Evolutionary conservation across 2,329 filamentous ascomycete species (phyloP), one percentile per base, ranked within the genome.

Genomic region (Mycocentrospora acerina): DNA sequence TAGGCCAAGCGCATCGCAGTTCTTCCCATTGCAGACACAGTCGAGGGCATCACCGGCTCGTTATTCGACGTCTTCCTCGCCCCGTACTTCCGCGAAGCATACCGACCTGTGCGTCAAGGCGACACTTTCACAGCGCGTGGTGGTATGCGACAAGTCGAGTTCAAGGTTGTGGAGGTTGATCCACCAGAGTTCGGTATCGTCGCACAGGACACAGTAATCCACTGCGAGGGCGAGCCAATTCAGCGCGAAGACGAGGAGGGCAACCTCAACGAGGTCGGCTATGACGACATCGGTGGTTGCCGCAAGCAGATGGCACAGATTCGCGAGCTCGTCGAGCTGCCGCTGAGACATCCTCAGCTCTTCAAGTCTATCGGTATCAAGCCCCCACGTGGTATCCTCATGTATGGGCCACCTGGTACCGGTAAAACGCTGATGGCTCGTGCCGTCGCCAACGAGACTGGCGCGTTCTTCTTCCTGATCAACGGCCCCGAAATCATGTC

Each of bases 361-460:
- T 98, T 98, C 86, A 98, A 97, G 80, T 97, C 91, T 27, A 97
- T 98, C 66, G 93, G 93, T 82, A 96, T 98, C 77, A 98, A 98
- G 82, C 93, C 93, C 39, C 93, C 93, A 30, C 90, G 93, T 64
- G 93, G 93, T 83, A 95, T 97, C 64, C 81, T 98, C 66, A 89
- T 98, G 74, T 78, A 72, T 70, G 93, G 93, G 52, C 93, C 93
- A 62, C 93, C 93, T 9, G 93, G 93, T 87, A 97, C 93, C 51
- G 93, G 93, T 85, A 98, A 98, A 81, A 98, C 93, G 25, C 77
- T 98, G 57, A 97, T 97, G 93, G 93, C 93, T 64, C 88, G 93
- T 72, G 93, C 93, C 50, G 93, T 98, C 40, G 93, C 93, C 72
- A 97, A 97, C 74, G 93, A 97, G 79, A 97, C 93, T 24, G 93